A percentile compares a stretch with the other conserved stretches of the same genome.
These are phyloP conservation scores for Aspergillus carlsbadensis DNA, from an alignment of 495 filamentous ascomycete species.

Conservation along the genomic window DNA sequence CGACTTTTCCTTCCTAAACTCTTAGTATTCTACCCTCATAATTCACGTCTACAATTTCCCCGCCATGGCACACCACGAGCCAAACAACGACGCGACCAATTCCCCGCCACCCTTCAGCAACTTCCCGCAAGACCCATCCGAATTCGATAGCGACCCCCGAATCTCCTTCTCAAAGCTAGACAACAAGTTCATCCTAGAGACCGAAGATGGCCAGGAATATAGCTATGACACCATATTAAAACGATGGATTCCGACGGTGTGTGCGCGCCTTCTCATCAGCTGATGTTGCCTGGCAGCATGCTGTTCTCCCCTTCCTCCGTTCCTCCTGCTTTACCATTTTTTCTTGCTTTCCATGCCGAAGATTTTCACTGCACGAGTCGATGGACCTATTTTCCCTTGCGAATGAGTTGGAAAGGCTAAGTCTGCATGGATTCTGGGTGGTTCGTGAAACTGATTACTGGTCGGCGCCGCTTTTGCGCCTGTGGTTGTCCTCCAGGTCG, in stretches of 20 bases:
- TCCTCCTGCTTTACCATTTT: neutral
- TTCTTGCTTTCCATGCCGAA: neutral
- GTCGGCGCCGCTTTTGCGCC: conserved; percentile 28
- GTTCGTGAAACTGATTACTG: conserved; percentile 37
- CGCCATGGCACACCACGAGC: conserved; percentile 21
- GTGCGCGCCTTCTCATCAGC: conserved; percentile 23
- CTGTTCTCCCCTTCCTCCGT: neutral
- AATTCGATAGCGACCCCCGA: conserved; percentile 80
- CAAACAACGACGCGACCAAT: conserved; percentile 21
- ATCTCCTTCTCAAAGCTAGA: conserved; percentile 82
- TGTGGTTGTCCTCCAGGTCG: conserved; percentile 51
- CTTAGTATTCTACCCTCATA: neutral
- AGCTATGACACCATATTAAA: conserved; percentile 70
- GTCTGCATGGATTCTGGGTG: conserved; percentile 22
- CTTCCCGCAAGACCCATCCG: conserved; percentile 69
- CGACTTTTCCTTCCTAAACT: neutral
- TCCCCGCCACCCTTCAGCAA: conserved; percentile 21
- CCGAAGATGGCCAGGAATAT: conserved; percentile 82
- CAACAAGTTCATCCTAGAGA: conserved; percentile 78
- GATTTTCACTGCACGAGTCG: neutral
- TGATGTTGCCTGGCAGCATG: conserved; percentile 17
- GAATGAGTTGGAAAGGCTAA: conserved; percentile 16
- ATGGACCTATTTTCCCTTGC: conserved; percentile 12
- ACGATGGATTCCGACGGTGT: conserved; percentile 78
- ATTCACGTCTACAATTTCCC: neutral